phyloP scores from a whole-genome alignment of 495 filamentous ascomycete species.

The Podospora anserina region DNA sequence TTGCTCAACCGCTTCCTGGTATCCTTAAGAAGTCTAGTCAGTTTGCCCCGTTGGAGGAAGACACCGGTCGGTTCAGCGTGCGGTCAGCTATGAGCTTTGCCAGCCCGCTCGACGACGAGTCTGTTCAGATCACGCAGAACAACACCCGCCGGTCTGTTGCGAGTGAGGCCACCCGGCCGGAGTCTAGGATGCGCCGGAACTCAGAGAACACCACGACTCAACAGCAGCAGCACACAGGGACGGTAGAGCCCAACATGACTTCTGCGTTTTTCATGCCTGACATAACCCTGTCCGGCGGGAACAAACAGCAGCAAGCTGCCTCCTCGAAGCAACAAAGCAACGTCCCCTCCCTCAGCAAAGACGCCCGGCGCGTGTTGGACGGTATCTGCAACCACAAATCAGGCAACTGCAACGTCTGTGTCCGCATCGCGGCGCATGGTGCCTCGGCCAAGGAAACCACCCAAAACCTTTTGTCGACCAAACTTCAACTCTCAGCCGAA shows the following conservation, averaged over 20 bases:
- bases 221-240: constrained; percentile 19
- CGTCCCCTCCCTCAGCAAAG: constrained; percentile 43
- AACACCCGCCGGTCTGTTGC: constrained; percentile 19
- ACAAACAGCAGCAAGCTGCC: constrained; percentile 17
- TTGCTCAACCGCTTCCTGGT: constrained; percentile 29
- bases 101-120: constrained; percentile 31
- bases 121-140: constrained; percentile 8
- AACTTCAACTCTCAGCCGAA: constrained; percentile 26
- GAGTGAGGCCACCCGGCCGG: constrained; percentile 20
- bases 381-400: constrained; percentile 60
- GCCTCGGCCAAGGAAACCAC: constrained; percentile 14
- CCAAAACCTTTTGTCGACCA: constrained; percentile 15
- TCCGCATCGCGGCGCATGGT: constrained; percentile 51
- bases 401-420: constrained; percentile 71
- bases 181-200: constrained; percentile 32
- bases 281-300: constrained; percentile 42
- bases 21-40: constrained; percentile 47
- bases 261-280: constrained; percentile 66
- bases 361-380: constrained; percentile 58
- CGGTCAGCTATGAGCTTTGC: constrained; percentile 38
- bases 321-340: constrained; percentile 24
- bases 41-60: constrained; percentile 33
- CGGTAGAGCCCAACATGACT: constrained; percentile 62
- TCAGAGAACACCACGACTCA: constrained; percentile 30
- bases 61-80: constrained; percentile 44